phyloP scores from a whole-genome alignment of 352 stramenopile genomes.

The Plasmopara viticola region DNA sequence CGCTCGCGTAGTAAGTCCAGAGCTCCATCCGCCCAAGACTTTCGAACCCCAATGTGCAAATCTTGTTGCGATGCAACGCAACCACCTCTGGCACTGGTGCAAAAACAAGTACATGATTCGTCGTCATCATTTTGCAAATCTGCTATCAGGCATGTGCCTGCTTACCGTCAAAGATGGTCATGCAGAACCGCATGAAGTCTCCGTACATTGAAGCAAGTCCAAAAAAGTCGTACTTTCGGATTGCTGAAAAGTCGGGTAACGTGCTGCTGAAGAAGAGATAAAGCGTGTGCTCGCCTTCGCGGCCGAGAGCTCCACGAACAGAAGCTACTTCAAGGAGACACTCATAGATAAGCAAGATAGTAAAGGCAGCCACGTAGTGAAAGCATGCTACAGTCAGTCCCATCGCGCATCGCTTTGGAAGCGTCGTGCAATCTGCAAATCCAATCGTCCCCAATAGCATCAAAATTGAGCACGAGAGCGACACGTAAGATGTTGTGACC shows the following conservation, averaged over 20 bases:
- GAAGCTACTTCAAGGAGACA: constrained; percentile 72
- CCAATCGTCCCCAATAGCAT: constrained; percentile 57
- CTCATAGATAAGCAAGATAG: constrained; percentile 73
- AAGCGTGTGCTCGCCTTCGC: constrained; percentile 62
- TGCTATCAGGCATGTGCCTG: not conserved
- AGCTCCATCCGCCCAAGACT: constrained; percentile 64
- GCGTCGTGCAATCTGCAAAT: constrained; percentile 71
- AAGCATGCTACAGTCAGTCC: constrained; percentile 42
- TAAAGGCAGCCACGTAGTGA: constrained; percentile 65
- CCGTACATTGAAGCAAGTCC: constrained; percentile 53
- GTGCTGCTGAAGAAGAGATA: constrained; percentile 76
- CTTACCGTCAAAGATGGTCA: constrained; percentile 82
- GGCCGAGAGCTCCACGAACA: constrained; percentile 48
- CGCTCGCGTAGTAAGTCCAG: constrained; percentile 77
- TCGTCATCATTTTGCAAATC: not conserved
- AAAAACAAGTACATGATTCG: constrained; percentile 1
- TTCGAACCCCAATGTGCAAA: constrained; percentile 57
- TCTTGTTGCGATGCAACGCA: constrained; percentile 77
- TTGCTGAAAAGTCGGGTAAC: constrained; percentile 57
- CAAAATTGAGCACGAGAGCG: constrained; percentile 43
- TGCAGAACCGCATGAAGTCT: constrained; percentile 64
- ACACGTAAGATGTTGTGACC: constrained; percentile 69
- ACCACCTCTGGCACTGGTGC: constrained; percentile 70
- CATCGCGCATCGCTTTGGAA: constrained; percentile 49
- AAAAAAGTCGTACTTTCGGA: constrained; percentile 64